Evolutionary conservation across 495 filamentous ascomycete species (phyloP).

Genomic region (Xylaria bambusicola): DNA sequence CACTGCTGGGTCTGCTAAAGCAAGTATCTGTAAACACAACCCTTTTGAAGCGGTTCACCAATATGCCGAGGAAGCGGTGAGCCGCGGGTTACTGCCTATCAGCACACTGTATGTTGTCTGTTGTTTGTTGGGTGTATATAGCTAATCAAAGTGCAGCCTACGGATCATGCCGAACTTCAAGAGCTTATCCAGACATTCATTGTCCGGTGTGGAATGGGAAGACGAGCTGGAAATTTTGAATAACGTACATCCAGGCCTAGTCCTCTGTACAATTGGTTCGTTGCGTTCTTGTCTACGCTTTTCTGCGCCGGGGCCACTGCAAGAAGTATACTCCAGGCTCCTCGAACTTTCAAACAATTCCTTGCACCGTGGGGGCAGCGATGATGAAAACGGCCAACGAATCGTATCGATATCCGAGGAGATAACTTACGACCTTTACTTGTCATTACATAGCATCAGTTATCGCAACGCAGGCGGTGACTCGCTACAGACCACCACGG

Average conservation of each 20-base stretch:
- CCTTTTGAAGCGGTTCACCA: slow-evolving; percentile 23
- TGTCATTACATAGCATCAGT: slow-evolving; percentile 28
- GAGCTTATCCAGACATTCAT: not conserved
- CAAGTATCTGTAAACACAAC: slow-evolving; percentile 13
- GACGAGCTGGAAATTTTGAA: slow-evolving; percentile 22
- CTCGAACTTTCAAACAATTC: slow-evolving; percentile 9
- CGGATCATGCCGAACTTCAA: slow-evolving; percentile 21
- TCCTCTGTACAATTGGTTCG: slow-evolving; percentile 17
- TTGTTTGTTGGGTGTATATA: not conserved
- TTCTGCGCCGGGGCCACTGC: slow-evolving; percentile 15
- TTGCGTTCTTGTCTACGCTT: slow-evolving; percentile 11
- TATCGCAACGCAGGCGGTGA: slow-evolving; percentile 15
- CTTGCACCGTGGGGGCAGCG: not conserved
- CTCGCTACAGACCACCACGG: slow-evolving; percentile 8
- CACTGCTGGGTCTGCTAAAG: not conserved
- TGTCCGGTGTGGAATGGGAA: slow-evolving; percentile 22
- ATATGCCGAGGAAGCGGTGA: slow-evolving; percentile 16
- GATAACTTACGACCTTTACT: slow-evolving; percentile 29
- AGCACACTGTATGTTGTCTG: slow-evolving; percentile 29
- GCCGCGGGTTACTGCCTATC: slow-evolving; percentile 18
- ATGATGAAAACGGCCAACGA: slow-evolving; percentile 7
- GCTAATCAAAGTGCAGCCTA: slow-evolving; percentile 25
- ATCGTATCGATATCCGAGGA: slow-evolving; percentile 14
- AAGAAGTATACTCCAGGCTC: slow-evolving; percentile 20
- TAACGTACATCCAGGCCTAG: slow-evolving; percentile 17